Evolutionary conservation across 2,329 filamentous ascomycete species (phyloP).

Genomic region (Fusarium sp.): DNA sequence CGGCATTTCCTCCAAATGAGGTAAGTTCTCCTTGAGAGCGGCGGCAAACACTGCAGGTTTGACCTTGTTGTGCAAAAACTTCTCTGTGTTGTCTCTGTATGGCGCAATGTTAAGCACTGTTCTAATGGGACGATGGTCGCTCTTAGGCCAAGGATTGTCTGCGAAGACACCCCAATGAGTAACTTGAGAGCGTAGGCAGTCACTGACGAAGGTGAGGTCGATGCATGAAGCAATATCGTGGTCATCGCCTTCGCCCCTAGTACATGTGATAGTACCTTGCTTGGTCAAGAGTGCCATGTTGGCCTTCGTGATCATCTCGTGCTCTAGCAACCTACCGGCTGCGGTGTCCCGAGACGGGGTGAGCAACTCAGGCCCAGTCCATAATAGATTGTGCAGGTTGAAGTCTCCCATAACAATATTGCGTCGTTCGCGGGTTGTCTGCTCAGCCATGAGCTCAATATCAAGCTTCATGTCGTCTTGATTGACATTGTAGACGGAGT

Average conservation of each 20-base stretch:
- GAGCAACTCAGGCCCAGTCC: background rate
- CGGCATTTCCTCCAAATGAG: background rate
- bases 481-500: slow-evolving; percentile 3
- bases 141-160: background rate
- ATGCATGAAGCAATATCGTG: background rate
- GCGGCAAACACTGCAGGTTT: background rate
- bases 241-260: background rate
- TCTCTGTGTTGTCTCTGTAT: background rate
- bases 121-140: slow-evolving; percentile 3
- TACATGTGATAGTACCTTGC: background rate
- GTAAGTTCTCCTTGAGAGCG: background rate
- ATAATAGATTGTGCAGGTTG: background rate
- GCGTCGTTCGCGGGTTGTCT: background rate
- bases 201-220: slow-evolving; percentile 6
- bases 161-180: background rate
- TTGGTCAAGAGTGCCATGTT: background rate
- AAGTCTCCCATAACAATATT: slow-evolving; percentile 10
- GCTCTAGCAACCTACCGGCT: background rate
- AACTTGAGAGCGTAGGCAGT: background rate
- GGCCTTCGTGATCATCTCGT: background rate
- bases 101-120: background rate
- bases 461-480: background rate
- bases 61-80: background rate
- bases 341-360: background rate
- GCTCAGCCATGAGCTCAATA: background rate